These are phyloP conservation scores for Camellia lanceoleosa DNA, from an alignment of 148 eudicot genomes.

Conservation along the genomic window DNA sequence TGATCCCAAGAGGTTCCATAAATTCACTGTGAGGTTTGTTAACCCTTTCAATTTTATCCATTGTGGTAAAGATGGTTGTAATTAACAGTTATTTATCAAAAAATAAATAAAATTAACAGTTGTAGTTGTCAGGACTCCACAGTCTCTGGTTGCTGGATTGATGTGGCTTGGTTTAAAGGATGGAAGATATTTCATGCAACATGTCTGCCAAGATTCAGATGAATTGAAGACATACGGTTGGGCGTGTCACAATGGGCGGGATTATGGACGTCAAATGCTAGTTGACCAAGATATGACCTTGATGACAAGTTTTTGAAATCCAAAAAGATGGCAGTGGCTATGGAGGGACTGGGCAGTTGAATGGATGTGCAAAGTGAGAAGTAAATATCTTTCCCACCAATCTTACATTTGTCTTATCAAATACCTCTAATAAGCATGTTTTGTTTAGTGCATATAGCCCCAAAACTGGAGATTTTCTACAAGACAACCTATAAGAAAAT, in stretches of 20 bases:
- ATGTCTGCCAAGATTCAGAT: slow-evolving; percentile 84
- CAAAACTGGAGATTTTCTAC: neutral
- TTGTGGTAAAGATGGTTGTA: neutral
- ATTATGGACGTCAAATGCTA: slow-evolving; percentile 77
- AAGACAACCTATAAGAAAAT: neutral
- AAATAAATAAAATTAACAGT: neutral
- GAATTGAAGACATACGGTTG: slow-evolving; percentile 84
- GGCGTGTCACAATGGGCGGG: slow-evolving; percentile 93
- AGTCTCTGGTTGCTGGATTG: slow-evolving; percentile 79
- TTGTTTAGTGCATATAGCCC: neutral
- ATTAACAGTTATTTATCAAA: neutral
- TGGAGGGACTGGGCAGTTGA: slow-evolving; percentile 95
- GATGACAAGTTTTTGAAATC: slow-evolving; percentile 77
- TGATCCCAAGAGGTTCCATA: no score
- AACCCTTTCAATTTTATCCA: neutral
- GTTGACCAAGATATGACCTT: slow-evolving; percentile 70
- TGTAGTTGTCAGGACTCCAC: slow-evolving; percentile 62
- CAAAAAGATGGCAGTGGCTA: slow-evolving; percentile 62
- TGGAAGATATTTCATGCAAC: slow-evolving; percentile 68
- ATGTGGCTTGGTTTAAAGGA: slow-evolving; percentile 96
- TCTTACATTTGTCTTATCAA: neutral
- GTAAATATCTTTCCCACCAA: slow-evolving; percentile 33
- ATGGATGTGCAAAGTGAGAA: slow-evolving; percentile 55
- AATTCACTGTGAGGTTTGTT: no score
- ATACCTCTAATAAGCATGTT: neutral